Evolutionary conservation across 305 asterid genomes (phyloP).

Genomic region (Fraxinus velutina): DNA sequence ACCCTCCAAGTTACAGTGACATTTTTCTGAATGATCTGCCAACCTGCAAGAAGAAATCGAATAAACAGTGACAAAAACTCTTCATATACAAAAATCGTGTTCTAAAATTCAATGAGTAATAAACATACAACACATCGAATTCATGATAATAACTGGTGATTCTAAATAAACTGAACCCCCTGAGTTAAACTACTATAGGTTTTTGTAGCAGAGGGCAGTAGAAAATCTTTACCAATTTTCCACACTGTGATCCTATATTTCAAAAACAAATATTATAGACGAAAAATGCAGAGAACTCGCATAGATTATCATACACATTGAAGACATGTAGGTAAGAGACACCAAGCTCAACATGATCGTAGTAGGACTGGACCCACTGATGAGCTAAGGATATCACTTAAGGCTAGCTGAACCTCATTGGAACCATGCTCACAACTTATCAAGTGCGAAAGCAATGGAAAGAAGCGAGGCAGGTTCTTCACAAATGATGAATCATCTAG

Average conservation of each 20-base stretch:
- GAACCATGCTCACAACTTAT: conserved; percentile 97
- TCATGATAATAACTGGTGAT: conserved; percentile 33
- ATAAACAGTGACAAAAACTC: conserved; percentile 13
- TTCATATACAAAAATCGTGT: conserved; percentile 25
- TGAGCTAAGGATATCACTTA: conserved; percentile 77
- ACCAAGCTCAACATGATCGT: conserved; percentile 56
- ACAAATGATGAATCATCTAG: conserved; percentile 70
- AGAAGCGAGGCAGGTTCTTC: conserved; percentile 65
- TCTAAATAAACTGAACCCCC: conserved; percentile 32
- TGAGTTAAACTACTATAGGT: conserved; percentile 26
- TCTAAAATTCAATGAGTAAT: conserved; percentile 22
- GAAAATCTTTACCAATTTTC: conserved; percentile 27
- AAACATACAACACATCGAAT: conserved; percentile 45
- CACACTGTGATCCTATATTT: conserved; percentile 42
- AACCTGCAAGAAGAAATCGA: conserved; percentile 6
- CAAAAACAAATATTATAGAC: conserved; percentile 31
- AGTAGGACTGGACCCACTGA: conserved; percentile 88
- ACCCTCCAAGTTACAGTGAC: neutral
- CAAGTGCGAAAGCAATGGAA: conserved; percentile 77
- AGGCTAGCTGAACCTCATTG: conserved; percentile 78
- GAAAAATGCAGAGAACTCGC: conserved; percentile 19
- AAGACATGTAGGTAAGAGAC: conserved; percentile 14
- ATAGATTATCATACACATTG: conserved; percentile 42
- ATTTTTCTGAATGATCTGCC: neutral
- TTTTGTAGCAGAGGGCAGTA: conserved; percentile 29